Percentiles rank a stretch among this genome's conserved stretches.
These are phyloP conservation scores for Calonectria pseudoreteaudii DNA, from an alignment of 2,329 filamentous ascomycete genomes.

Conservation along the genomic window DNA sequence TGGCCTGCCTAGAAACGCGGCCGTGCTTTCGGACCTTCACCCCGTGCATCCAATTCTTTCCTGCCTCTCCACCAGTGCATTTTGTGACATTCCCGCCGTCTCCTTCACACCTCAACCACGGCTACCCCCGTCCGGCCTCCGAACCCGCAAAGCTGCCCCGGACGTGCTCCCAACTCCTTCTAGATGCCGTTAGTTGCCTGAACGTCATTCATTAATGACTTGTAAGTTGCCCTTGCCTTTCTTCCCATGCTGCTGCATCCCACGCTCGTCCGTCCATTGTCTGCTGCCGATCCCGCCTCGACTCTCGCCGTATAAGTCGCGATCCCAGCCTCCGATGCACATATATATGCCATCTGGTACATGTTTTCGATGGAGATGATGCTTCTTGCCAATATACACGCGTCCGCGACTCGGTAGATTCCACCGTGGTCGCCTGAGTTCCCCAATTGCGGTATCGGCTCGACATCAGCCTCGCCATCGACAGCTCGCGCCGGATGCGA, in stretches of 20 bases:
- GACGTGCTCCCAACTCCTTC: slow-evolving; percentile 38
- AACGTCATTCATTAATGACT: slow-evolving; percentile 60
- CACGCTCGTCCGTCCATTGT: slow-evolving; percentile 50
- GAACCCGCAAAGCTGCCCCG: slow-evolving; percentile 43
- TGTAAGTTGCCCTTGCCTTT: slow-evolving; percentile 56
- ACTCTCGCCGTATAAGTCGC: slow-evolving; percentile 48
- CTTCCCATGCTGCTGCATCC: slow-evolving; percentile 44
- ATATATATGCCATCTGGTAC: slow-evolving; percentile 38
- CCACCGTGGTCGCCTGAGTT: slow-evolving; percentile 38
- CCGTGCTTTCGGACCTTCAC: slow-evolving; percentile 44
- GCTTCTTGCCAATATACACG: slow-evolving; percentile 49
- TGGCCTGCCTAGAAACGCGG: slow-evolving; percentile 42
- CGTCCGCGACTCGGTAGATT: slow-evolving; percentile 36
- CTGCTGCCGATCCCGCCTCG: slow-evolving; percentile 52
- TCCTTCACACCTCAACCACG: slow-evolving; percentile 49
- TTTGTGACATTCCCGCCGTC: slow-evolving; percentile 50
- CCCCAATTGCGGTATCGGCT: slow-evolving; percentile 57
- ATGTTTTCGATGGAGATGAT: slow-evolving; percentile 51
- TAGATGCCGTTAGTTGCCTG: slow-evolving; percentile 50
- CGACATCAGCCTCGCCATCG: slow-evolving; percentile 62
- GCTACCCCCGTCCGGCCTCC: slow-evolving; percentile 39
- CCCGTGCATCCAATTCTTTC: slow-evolving; percentile 55
- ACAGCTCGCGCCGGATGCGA: slow-evolving; percentile 58
- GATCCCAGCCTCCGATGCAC: slow-evolving; percentile 47
- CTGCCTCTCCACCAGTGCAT: slow-evolving; percentile 51